Evolutionary conservation across 2,329 filamentous ascomycete species (phyloP), one percentile per base, ranked within the genome.

Genomic region (Aspergillus sp.): DNA sequence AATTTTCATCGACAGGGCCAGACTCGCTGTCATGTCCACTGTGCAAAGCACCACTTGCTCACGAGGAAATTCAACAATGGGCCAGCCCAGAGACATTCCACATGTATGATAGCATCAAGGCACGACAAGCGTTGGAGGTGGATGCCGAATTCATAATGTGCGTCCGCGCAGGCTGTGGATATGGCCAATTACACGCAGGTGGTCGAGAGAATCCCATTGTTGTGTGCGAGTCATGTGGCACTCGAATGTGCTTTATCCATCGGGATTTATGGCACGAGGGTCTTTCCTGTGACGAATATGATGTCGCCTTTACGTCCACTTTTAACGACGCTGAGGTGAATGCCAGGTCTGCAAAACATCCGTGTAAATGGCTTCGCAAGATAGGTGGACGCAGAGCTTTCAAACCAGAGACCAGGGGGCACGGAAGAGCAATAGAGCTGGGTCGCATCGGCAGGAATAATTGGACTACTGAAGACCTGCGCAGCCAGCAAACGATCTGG

Each of bases 111-210:
- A 35, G 30, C 12, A 39, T 43, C 38, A 52, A 48, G 10, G 50
- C 52, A 6, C 45, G 52, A 48, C 46, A 48, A 27, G 33, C 51
- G 3, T 29, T 55, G 29, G 53, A 55, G 36, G 45, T 49, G 10
- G 48, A 55, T 33, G 48, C 44, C 7, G 53, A 55, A 40, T 55
- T 53, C 38, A 48, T 55, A 10, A 41, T 26, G 5, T 54, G 53
- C 40, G 45, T 52, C 19, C 45, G 50, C 26, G 35, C 40, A 38
- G 44, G 44, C 33, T 55, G 52, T 38, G 45, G 53, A 40, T 52
- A 48, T 47, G 53, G 53, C 32, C 51, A 55, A 26, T 32, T 55
- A 12, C 53, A 55, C 41, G 49, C 42, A 7, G 53, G 51, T 27
- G 51, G 53, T 2, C 38, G 47, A 7, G 51, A 49, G 29, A 48